These are phyloP conservation scores for Yarrowia sp. DNA, from an alignment of 805 yeast species.

Conservation along the genomic window DNA sequence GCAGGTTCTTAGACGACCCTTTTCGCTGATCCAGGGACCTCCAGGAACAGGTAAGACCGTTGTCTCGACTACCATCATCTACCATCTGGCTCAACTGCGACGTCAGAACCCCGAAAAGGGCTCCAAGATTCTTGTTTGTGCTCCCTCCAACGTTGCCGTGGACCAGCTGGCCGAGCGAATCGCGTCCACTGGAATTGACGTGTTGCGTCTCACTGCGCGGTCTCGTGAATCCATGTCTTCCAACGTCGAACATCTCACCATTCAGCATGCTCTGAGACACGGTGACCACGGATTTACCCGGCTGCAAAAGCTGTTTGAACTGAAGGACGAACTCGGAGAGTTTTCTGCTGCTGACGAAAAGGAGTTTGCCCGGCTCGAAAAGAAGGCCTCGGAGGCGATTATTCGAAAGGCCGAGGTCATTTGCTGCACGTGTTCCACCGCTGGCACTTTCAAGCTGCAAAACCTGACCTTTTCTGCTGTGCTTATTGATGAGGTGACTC, in stretches of 20 bases:
- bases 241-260: conserved; percentile 53
- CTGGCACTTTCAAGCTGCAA: conserved; percentile 68
- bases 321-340: conserved; percentile 68
- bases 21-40: conserved; percentile 88
- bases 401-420: conserved; percentile 67
- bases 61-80: conserved; percentile 83
- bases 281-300: conserved; percentile 35
- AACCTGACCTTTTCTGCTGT: conserved; percentile 65
- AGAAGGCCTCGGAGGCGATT: conserved; percentile 48
- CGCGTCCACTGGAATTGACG: conserved; percentile 65
- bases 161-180: conserved; percentile 82
- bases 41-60: conserved; percentile 97
- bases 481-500: conserved; percentile 88
- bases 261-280: conserved; percentile 55
- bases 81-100: conserved; percentile 58
- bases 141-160: conserved; percentile 94
- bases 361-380: conserved; percentile 43
- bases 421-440: conserved; percentile 90
- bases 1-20: conserved; percentile 63
- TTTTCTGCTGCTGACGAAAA: conserved; percentile 53
- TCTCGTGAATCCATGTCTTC: conserved; percentile 78
- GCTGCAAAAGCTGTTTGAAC: conserved; percentile 53
- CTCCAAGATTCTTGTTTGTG: conserved; percentile 77
- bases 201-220: conserved; percentile 71
- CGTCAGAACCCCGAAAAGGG: conserved; percentile 39